phyloP scores from a whole-genome alignment of 1,284 basidiomycete species.

The Cyathus pygmaeus region DNA sequence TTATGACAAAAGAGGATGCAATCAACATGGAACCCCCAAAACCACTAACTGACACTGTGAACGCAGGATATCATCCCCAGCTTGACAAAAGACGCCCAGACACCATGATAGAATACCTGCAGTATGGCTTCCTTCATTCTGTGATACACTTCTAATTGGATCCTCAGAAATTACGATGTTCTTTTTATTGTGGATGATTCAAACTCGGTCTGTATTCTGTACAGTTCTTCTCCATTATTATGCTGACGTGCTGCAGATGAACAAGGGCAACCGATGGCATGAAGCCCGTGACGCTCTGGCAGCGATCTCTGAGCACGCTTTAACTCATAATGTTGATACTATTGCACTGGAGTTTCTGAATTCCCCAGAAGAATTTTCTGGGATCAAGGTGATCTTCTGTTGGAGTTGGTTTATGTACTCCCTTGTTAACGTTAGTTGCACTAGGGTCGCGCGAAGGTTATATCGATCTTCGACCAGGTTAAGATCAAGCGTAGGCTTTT shows the following conservation, averaged over 20 bases:
- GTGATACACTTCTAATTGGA: not conserved
- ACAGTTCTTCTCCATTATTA: not conserved
- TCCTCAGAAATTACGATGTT: conserved; percentile 29
- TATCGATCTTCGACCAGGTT: not conserved
- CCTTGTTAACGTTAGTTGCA: not conserved
- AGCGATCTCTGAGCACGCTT: conserved; percentile 37
- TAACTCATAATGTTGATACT: conserved; percentile 26
- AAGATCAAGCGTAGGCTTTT: not conserved
- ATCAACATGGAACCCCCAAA: conserved; percentile 17
- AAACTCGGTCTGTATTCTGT: conserved; percentile 23
- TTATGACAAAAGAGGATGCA: conserved; percentile 10
- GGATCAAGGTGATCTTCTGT: conserved; percentile 17
- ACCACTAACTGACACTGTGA: conserved; percentile 17
- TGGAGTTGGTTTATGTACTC: not conserved
- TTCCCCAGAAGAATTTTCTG: conserved; percentile 8
- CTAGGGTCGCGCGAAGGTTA: not conserved
- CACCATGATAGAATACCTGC: conserved; percentile 30
- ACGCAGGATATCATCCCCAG: conserved; percentile 30
- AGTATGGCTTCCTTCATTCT: conserved; percentile 12
- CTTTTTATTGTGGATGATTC: conserved; percentile 43
- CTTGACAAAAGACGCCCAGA: conserved; percentile 34
- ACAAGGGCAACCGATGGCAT: conserved; percentile 28
- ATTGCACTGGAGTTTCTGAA: conserved; percentile 42
- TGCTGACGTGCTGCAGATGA: conserved; percentile 10
- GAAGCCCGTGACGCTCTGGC: conserved; percentile 34